These are phyloP conservation scores for Hypoxylon sp. DNA, from an alignment of 2,329 filamentous ascomycete species.

Conservation along the genomic window DNA sequence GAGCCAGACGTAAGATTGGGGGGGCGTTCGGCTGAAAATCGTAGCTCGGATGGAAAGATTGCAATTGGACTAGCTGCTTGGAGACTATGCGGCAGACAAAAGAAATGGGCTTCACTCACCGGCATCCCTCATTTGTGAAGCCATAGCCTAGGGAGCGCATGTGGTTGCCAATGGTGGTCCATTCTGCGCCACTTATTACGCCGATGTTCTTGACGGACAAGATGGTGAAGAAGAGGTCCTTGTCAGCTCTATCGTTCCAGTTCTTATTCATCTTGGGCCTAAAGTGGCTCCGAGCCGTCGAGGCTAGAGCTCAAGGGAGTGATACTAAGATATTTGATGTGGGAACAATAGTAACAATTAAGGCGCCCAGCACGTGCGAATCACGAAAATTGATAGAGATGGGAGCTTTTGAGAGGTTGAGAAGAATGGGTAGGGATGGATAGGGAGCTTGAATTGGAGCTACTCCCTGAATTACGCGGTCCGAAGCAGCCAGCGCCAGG, in stretches of 20 bases:
- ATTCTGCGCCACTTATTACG: conserved; percentile 73
- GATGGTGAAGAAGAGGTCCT: conserved; percentile 75
- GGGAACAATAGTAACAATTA: conserved; percentile 43
- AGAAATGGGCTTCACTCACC: conserved; percentile 61
- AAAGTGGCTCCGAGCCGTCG: conserved; percentile 39
- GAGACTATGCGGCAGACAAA: conserved; percentile 18
- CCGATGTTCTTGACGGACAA: conserved; percentile 74
- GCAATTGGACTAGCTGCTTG: conserved; percentile 11
- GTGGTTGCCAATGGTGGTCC: conserved; percentile 72
- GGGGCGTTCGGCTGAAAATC: conserved; percentile 5
- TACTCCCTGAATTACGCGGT: conserved; percentile 45
- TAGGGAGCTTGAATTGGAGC: conserved; percentile 46
- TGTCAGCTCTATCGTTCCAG: conserved; percentile 73
- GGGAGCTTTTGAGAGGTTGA: conserved; percentile 53
- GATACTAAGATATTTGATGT: conserved; percentile 36
- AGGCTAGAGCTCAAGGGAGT: conserved; percentile 39
- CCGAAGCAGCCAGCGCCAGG: conserved; percentile 39
- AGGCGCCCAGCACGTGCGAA: conserved; percentile 49
- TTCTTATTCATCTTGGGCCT: conserved; percentile 68
- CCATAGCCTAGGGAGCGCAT: conserved; percentile 73
- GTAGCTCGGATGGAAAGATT: conserved; percentile 20
- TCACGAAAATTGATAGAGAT: conserved; percentile 50
- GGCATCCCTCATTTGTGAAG: conserved; percentile 75
- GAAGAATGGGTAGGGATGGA: conserved; percentile 44
- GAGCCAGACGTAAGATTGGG: conserved; percentile 1